phyloP scores from a whole-genome alignment of 2,329 filamentous ascomycete species.

The Microcyclosporella mali region DNA sequence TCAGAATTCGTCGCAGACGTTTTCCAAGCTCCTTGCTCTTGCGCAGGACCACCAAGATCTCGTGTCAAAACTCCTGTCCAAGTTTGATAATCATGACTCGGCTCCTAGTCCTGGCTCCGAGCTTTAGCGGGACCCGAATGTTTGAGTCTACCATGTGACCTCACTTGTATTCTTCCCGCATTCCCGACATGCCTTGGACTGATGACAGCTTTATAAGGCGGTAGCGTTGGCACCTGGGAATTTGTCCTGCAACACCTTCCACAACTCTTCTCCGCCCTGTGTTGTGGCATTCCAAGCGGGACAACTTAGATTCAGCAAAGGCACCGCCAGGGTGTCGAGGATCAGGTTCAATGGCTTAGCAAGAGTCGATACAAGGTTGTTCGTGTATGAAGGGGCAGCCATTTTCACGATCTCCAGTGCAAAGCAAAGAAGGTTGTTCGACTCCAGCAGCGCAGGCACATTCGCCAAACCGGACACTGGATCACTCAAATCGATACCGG shows the following conservation, averaged over 20 bases:
- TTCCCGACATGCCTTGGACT: not conserved
- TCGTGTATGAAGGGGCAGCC: slow-evolving; percentile 31
- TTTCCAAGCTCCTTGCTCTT: too few species aligned
- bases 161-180: too few species aligned
- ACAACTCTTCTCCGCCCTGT: slow-evolving; percentile 15
- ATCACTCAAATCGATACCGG: slow-evolving; percentile 24
- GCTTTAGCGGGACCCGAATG: too few species aligned
- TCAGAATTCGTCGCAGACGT: too few species aligned
- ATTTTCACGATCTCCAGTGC: slow-evolving; percentile 28
- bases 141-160: too few species aligned
- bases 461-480: slow-evolving; percentile 41
- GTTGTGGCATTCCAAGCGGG: slow-evolving; percentile 17
- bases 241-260: slow-evolving; percentile 12
- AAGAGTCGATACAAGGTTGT: slow-evolving; percentile 22
- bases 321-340: slow-evolving; percentile 7
- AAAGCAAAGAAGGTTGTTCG: slow-evolving; percentile 17
- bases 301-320: slow-evolving; percentile 16
- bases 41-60: too few species aligned
- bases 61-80: too few species aligned
- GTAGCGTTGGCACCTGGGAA: slow-evolving; percentile 19
- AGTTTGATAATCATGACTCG: too few species aligned
- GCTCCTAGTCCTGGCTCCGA: too few species aligned
- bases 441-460: slow-evolving; percentile 14
- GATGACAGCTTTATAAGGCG: not conserved
- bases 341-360: slow-evolving; percentile 13